Percentiles rank a stretch among this genome's conserved stretches.
Evolutionary conservation across 1,139 yeast genomes (phyloP).

Genomic region (Hyphopichia buzzinii): DNA sequence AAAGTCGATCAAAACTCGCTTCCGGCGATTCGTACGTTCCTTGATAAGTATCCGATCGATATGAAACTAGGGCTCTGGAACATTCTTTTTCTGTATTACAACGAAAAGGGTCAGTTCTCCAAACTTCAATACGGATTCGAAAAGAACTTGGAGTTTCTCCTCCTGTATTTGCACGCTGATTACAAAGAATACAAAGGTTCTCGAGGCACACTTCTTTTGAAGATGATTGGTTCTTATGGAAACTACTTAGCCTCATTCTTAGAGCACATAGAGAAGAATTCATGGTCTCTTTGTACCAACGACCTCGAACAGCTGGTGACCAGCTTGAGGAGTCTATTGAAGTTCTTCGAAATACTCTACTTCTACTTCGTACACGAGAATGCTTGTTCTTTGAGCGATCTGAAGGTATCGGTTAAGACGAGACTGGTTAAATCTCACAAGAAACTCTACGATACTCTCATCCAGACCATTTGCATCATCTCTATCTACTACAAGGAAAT

Average conservation of each 20-base stretch:
- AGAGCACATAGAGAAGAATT: conserved; percentile 12
- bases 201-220: conserved; percentile 22
- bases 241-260: conserved; percentile 25
- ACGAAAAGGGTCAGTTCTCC: conserved; percentile 33
- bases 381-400: conserved; percentile 39
- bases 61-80: conserved; percentile 77
- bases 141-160: conserved; percentile 34
- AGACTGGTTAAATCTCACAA: conserved; percentile 32
- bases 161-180: conserved; percentile 16
- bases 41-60: conserved; percentile 61
- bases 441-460: conserved; percentile 52
- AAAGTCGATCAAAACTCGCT: conserved; percentile 21
- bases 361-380: conserved; percentile 50
- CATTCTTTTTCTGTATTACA: conserved; percentile 62
- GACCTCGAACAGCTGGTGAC: neutral
- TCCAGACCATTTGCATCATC: conserved; percentile 40
- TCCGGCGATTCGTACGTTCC: conserved; percentile 54
- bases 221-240: conserved; percentile 32
- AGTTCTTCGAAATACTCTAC: conserved; percentile 41
- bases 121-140: conserved; percentile 58
- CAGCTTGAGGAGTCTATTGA: conserved; percentile 17
- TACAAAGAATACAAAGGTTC: conserved; percentile 10
- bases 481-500: conserved; percentile 28
- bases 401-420: conserved; percentile 26
- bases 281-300: conserved; percentile 21